Evolutionary conservation across 164 flowering plant genomes (phyloP), one percentile per base, ranked within the genome.

Genomic region (Protea cynaroides): DNA sequence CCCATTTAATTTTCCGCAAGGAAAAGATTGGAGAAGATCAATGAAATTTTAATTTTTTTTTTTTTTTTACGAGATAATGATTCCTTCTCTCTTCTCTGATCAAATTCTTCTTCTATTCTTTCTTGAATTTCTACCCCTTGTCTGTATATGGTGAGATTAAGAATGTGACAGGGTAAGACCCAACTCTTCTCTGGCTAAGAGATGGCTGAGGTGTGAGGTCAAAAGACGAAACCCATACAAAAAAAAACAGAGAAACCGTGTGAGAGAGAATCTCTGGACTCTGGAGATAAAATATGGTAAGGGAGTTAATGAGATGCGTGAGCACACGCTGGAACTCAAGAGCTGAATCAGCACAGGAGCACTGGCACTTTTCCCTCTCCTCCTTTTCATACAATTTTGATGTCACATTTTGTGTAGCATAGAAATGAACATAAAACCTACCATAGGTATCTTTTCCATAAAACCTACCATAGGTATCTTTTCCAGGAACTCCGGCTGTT

Each of bases 21-120:
- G 25, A 40, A 61, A 25, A 40, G 50, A 63, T 7, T 25, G 4
- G 36, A 24, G 37, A 62, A n/a, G n/a, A 36, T 18, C 72, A 63
- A 63, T 36, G n/a, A n/a, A 10, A 18, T n/a, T 47, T 47, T 58
- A 40, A 44, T n/a, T n/a, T n/a, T 34, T 61, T 68, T 55, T 19
- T 40, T 19, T 25, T 25, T 51, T 25, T 47, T 17, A 15, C 21
- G 7, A 25, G 29, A 21, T 61, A 54, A 38, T n/a, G 57, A 24
- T 29, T 46, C 23, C 36, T 37, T 52, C 7, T 19, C 10, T 47
- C 62, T 56, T 69, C 47, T 68, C 62, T 54, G 36, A 65, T 67
- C 65, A 52, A 58, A 64, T 65, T 76, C 76, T 62, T 66, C 60
- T 67, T 63, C 70, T 44, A 65, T 65, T 67, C 75, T 69, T 75